These are phyloP conservation scores for Lachancea fermentati DNA, from an alignment of 805 yeast genomes.

Conservation along the genomic window DNA sequence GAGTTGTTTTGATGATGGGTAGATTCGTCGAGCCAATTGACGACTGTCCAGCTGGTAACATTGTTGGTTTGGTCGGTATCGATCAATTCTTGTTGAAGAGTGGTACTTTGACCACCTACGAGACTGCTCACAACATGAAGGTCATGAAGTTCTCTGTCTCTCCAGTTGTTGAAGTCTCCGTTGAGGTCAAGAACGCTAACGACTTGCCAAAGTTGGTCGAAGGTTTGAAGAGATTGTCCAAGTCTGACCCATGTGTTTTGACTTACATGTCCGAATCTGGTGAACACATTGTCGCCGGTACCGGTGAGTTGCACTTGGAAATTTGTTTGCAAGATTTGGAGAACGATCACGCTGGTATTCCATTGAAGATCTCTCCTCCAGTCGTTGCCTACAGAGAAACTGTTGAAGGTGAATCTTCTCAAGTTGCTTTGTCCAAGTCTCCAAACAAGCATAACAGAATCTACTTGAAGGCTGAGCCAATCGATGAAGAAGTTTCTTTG, in stretches of 20 bases:
- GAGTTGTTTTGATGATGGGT: slow-evolving; percentile 99
- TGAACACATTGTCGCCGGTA: slow-evolving; percentile 99
- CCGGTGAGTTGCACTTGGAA: slow-evolving; percentile 99
- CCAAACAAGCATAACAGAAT: slow-evolving; percentile 99
- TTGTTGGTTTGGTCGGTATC: slow-evolving; percentile 99
- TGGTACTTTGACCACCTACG: slow-evolving; percentile 97
- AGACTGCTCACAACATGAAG: slow-evolving; percentile 98
- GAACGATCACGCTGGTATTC: slow-evolving; percentile 99
- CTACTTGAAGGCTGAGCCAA: slow-evolving; percentile 94
- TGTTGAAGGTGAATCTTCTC: slow-evolving; percentile 87
- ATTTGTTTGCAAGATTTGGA: slow-evolving; percentile 94
- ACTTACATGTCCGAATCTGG: slow-evolving; percentile 85
- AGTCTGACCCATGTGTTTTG: slow-evolving; percentile 98
- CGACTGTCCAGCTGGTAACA: slow-evolving; percentile 99
- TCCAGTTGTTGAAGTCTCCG: slow-evolving; percentile 99
- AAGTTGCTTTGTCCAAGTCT: slow-evolving; percentile 96
- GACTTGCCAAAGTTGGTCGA: slow-evolving; percentile 99
- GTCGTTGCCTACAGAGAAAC: slow-evolving; percentile 99
- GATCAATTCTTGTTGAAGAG: slow-evolving; percentile 99
- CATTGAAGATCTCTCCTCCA: slow-evolving; percentile 95
- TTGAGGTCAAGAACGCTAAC: slow-evolving; percentile 98
- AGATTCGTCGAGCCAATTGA: slow-evolving; percentile 96
- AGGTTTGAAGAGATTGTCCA: slow-evolving; percentile 99
- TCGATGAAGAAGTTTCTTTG: slow-evolving; percentile 83
- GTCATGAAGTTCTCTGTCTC: slow-evolving; percentile 99